A percentile compares a stretch with the other conserved stretches of the same genome.
Conservation (phyloP, 352 stramenopile genomes). For the Plasmopara muralis region DNA sequence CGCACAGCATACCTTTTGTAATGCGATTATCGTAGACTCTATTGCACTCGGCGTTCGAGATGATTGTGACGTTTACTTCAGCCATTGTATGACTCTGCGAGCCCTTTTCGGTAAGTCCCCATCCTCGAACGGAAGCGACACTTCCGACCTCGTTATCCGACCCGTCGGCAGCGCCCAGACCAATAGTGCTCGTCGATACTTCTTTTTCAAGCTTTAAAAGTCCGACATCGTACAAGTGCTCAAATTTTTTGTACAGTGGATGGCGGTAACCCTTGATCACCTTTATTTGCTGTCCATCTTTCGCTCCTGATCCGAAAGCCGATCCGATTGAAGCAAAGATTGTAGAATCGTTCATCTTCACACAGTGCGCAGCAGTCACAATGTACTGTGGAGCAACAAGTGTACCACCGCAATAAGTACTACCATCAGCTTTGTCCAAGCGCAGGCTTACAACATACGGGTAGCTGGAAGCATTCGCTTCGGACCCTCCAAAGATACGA, state of each 20-base stretch:
- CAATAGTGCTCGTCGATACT: too few relatives aligned
- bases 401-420: constrained; percentile 59
- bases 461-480: too few relatives aligned
- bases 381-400: constrained; percentile 61
- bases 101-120: too few relatives aligned
- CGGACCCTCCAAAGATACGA: too few relatives aligned
- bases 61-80: too few relatives aligned
- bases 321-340: constrained; percentile 56
- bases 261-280: constrained; percentile 39
- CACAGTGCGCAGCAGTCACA: constrained; percentile 67
- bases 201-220: too few relatives aligned
- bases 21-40: constrained; percentile 50
- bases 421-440: constrained; percentile 1
- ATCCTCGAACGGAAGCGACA: too few relatives aligned
- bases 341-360: constrained; percentile 30
- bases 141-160: too few relatives aligned
- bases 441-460: too few relatives aligned
- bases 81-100: too few relatives aligned
- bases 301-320: constrained; percentile 29
- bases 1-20: constrained; percentile 56
- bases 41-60: constrained; percentile 43
- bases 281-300: constrained; percentile 43
- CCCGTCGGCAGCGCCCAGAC: too few relatives aligned
- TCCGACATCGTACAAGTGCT: constrained; percentile 17
- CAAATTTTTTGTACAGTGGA: constrained; percentile 45